Conservation (phyloP, 164 flowering plant species). For the Vitis rotundifolia region DNA sequence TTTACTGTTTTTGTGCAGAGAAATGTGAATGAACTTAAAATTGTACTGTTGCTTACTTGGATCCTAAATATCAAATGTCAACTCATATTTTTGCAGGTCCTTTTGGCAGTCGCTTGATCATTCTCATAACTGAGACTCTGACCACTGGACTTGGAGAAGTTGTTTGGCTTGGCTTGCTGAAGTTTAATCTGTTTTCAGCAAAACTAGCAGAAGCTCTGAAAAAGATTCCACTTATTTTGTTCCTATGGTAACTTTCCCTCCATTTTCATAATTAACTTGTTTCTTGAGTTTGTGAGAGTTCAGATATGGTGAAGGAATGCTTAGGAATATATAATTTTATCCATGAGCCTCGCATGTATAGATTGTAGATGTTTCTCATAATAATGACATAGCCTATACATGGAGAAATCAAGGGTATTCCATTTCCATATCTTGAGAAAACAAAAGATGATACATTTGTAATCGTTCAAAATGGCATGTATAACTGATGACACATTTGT, state of each 20-base stretch:
- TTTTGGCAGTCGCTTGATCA: neutral
- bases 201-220: neutral
- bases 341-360: too few species aligned
- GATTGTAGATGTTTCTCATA: too few species aligned
- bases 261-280: neutral
- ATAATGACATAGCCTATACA: too few species aligned
- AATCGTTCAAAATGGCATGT: too few species aligned
- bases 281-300: neutral
- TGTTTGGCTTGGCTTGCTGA: neutral
- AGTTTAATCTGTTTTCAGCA: neutral
- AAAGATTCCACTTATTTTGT: constrained; percentile 4
- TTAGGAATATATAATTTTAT: too few species aligned
- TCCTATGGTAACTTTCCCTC: neutral
- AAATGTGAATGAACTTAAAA: neutral
- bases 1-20: too few species aligned
- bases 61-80: neutral
- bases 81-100: neutral
- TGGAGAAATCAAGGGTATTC: neutral
- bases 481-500: too few species aligned
- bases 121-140: neutral
- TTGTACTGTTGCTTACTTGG: neutral
- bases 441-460: neutral
- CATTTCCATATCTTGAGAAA: neutral
- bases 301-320: neutral
- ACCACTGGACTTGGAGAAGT: neutral